Evolutionary conservation across 2,329 filamentous ascomycete species (phyloP).

Genomic region (Penicillium digitatum): DNA sequence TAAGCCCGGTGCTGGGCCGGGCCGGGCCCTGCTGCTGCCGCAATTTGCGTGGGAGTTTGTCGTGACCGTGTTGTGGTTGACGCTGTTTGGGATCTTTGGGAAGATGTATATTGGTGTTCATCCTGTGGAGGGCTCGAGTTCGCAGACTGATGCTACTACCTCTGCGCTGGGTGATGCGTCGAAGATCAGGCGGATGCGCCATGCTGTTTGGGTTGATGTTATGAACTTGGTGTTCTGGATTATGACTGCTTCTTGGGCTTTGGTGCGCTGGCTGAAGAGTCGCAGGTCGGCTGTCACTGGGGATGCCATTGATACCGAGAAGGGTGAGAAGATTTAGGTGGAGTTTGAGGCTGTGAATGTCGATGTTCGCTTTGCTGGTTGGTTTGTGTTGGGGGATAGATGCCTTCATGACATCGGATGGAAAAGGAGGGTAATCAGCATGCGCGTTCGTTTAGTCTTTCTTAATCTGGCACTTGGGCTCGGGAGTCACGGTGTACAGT

Average conservation of each 20-base stretch:
- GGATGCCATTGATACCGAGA: conserved; percentile 20
- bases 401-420: not conserved
- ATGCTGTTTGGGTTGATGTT: conserved; percentile 79
- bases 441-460: not conserved
- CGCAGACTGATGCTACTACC: not conserved
- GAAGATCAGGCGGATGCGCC: conserved; percentile 70
- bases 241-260: conserved; percentile 49
- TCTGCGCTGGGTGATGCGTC: conserved; percentile 10
- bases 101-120: conserved; percentile 71
- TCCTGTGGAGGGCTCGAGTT: conserved; percentile 27
- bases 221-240: conserved; percentile 73
- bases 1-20: conserved; percentile 17
- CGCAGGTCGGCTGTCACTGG: conserved; percentile 9
- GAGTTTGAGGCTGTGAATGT: not conserved
- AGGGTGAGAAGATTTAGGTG: conserved; percentile 9
- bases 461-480: not conserved
- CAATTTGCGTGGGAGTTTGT: conserved; percentile 67
- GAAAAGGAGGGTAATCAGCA: too few relatives aligned
- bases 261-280: conserved; percentile 36
- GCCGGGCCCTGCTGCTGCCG: conserved; percentile 35
- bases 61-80: conserved; percentile 73
- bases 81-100: conserved; percentile 79
- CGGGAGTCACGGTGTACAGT: not conserved
- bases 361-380: not conserved
- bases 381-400: not conserved